phyloP scores from a whole-genome alignment of 1,139 yeast species.

The Groenewaldozyma sp. region DNA sequence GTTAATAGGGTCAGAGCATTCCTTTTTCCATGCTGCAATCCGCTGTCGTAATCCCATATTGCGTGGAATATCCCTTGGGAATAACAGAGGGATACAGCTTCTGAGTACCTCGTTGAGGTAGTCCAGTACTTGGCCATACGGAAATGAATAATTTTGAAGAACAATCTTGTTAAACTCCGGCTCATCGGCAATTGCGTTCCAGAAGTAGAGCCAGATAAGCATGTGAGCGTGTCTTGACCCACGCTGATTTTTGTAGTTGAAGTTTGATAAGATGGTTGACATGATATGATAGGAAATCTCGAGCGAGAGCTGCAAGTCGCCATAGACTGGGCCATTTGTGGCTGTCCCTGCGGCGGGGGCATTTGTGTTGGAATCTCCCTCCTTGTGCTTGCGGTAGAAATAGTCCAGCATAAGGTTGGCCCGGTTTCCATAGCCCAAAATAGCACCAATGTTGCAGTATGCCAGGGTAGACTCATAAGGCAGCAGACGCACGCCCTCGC shows the following conservation, averaged over 20 bases:
- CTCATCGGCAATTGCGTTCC: constrained; percentile 15
- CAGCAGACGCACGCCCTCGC: constrained; percentile 5
- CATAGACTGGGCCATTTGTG: neutral
- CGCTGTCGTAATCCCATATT: constrained; percentile 4
- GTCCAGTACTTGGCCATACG: constrained; percentile 11
- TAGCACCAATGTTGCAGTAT: constrained; percentile 21
- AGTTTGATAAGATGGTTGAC: constrained; percentile 4
- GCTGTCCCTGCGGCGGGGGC: neutral
- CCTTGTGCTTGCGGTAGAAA: constrained; percentile 5
- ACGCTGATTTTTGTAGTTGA: constrained; percentile 9
- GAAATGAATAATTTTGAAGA: constrained; percentile 12
- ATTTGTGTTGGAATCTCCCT: neutral
- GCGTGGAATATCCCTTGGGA: neutral
- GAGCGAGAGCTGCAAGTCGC: neutral
- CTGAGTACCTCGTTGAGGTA: constrained; percentile 13
- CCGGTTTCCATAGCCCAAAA: constrained; percentile 20
- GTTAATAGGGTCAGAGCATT: constrained; percentile 2
- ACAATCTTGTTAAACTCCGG: constrained; percentile 9
- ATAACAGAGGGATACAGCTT: constrained; percentile 1
- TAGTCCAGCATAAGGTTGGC: constrained; percentile 8
- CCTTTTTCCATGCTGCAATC: constrained; percentile 7
- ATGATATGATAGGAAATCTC: constrained; percentile 3
- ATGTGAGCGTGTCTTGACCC: constrained; percentile 13
- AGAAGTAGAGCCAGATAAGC: constrained; percentile 21
- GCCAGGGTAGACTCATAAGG: constrained; percentile 20